Evolutionary conservation across 768 basidiomycete genomes (phyloP).

Genomic region (Phanerochaete carnosa): DNA sequence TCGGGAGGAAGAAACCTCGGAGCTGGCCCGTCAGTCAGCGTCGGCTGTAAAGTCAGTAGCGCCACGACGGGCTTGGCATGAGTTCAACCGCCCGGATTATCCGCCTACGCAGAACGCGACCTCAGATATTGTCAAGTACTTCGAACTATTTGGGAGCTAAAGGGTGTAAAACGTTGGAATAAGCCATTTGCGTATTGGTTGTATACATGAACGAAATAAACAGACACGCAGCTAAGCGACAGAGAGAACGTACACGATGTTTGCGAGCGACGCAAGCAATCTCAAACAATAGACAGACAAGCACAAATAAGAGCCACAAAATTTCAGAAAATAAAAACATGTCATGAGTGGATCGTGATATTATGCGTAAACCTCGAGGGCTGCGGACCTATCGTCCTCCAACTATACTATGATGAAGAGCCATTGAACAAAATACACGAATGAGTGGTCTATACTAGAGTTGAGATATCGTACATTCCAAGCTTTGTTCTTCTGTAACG

Average conservation of each 20-base stretch:
- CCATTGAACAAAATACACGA: no score
- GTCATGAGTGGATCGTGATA: background rate
- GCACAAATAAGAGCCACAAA: background rate
- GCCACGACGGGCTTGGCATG: background rate
- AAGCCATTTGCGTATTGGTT: no score
- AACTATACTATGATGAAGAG: background rate
- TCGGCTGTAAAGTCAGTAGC: background rate
- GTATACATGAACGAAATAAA: no score
- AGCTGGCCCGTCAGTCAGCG: background rate
- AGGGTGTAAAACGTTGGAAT: no score
- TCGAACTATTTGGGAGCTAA: no score
- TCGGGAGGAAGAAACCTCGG: constrained; percentile 1
- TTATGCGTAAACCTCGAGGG: background rate
- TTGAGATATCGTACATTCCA: background rate
- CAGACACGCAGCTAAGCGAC: no score
- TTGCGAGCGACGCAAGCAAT: no score
- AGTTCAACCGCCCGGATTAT: background rate
- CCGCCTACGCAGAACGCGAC: background rate
- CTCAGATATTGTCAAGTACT: no score
- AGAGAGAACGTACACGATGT: no score
- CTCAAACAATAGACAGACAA: background rate
- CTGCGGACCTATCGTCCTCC: background rate
- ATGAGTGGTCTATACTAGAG: background rate
- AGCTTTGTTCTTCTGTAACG: background rate
- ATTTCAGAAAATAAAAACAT: background rate